These are phyloP conservation scores for Biscogniauxia sp. DNA, from an alignment of 2,329 filamentous ascomycete species.

Conservation along the genomic window DNA sequence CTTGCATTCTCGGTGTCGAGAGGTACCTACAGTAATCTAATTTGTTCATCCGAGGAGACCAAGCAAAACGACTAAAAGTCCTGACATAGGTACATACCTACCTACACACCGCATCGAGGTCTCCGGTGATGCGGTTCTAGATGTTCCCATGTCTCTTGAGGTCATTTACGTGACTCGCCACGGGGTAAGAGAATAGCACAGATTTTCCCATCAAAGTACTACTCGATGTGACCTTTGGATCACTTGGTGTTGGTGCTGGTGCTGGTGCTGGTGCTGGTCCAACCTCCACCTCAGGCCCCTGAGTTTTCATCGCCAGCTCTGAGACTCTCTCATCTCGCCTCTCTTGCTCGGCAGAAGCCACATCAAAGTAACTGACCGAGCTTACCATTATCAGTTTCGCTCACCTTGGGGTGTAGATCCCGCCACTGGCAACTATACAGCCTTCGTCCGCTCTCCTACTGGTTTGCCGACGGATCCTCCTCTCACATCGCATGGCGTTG, in stretches of 20 bases:
- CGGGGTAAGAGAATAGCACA: conserved; percentile 54
- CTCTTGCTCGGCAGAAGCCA: conserved; percentile 3
- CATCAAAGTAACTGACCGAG: conserved; percentile 11
- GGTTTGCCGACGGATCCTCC: conserved; percentile 85
- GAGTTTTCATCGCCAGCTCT: conserved; percentile 6
- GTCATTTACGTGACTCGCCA: conserved; percentile 73
- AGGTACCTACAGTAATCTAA: neutral
- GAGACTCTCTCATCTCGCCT: conserved; percentile 3
- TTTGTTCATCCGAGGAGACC: neutral
- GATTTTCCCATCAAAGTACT: neutral
- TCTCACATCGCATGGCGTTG: conserved; percentile 80
- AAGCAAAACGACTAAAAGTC: neutral
- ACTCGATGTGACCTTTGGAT: neutral
- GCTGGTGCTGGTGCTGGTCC: neutral
- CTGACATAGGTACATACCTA: too few relatives aligned
- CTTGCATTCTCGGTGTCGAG: too few relatives aligned
- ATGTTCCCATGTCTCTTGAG: conserved; percentile 60
- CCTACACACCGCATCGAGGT: too few relatives aligned
- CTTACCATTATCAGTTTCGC: conserved; percentile 65
- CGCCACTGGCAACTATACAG: conserved; percentile 72
- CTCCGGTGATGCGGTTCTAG: neutral
- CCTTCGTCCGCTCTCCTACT: conserved; percentile 75
- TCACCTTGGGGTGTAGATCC: conserved; percentile 86
- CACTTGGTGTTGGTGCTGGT: neutral
- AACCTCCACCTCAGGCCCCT: neutral